Evolutionary conservation across 192 early-diverging fungal genomes (phyloP).

Genomic region (Pecoramyces ruminantium): DNA sequence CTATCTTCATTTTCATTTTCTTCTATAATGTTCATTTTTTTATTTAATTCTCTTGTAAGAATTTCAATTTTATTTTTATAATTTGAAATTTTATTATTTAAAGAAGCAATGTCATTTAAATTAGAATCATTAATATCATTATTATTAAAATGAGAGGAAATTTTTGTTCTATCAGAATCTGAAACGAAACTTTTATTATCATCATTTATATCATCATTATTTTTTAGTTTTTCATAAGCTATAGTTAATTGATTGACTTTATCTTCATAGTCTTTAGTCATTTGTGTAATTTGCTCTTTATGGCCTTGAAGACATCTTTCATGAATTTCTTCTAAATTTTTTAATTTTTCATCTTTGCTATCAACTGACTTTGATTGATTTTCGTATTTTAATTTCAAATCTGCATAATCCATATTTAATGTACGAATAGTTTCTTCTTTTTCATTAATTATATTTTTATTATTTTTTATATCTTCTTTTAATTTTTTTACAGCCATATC

Average conservation of each 20-base stretch:
- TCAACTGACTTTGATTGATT: not conserved
- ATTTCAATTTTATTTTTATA: not conserved
- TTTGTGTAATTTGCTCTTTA: not conserved
- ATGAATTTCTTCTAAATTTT: not conserved
- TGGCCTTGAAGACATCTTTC: not conserved
- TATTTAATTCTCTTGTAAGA: not conserved
- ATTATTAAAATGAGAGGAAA: not conserved
- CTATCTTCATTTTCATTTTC: not conserved
- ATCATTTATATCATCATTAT: not conserved
- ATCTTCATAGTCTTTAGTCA: not conserved
- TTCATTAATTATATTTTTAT: not conserved
- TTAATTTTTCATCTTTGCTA: not conserved
- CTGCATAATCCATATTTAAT: not conserved
- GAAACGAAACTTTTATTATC: not conserved
- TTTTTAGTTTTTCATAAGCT: not conserved
- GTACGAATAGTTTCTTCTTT: not conserved
- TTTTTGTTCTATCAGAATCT: not conserved
- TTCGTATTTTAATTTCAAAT: not conserved
- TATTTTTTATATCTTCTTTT: not conserved
- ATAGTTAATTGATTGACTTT: not conserved
- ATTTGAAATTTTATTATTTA: not conserved
- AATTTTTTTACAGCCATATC: not conserved
- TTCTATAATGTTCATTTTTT: not conserved
- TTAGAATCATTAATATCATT: not conserved
- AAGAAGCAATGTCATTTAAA: not conserved